phyloP scores from a whole-genome alignment of 1,284 basidiomycete genomes.

The Leccinum ponderosum region DNA sequence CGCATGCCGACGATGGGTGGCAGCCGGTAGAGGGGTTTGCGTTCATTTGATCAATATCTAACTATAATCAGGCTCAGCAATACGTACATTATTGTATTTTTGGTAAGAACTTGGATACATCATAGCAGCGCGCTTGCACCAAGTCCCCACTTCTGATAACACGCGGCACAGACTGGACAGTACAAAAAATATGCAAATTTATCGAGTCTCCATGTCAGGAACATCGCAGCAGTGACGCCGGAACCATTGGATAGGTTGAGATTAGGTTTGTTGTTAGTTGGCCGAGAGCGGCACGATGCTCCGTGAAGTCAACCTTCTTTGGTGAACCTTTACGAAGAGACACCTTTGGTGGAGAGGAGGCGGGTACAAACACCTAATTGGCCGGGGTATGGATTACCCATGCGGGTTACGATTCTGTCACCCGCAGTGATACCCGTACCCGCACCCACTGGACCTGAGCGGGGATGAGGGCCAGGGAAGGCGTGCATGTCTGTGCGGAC shows the following conservation, averaged over 20 bases:
- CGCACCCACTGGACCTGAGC: too few relatives aligned
- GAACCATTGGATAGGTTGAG: too few relatives aligned
- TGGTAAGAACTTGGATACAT: background rate
- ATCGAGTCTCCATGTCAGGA: background rate
- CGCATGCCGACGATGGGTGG: conserved; percentile 48
- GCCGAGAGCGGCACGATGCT: background rate
- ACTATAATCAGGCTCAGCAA: background rate
- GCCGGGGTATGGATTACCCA: background rate
- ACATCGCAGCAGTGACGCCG: background rate
- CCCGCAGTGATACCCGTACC: background rate
- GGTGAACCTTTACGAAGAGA: background rate
- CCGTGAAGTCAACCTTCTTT: background rate
- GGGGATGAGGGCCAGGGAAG: background rate
- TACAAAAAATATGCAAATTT: too few relatives aligned
- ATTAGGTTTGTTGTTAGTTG: background rate
- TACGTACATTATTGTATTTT: background rate
- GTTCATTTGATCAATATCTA: conserved; percentile 15
- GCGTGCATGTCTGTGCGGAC: background rate
- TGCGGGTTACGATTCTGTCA: background rate
- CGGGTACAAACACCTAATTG: background rate
- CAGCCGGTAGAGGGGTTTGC: conserved; percentile 51
- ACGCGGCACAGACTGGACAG: background rate
- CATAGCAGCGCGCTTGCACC: background rate
- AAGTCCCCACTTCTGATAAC: background rate
- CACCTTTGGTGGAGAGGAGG: background rate